Conservation (phyloP, 768 basidiomycete species). For the Lepiota brunneoincarnata region DNA sequence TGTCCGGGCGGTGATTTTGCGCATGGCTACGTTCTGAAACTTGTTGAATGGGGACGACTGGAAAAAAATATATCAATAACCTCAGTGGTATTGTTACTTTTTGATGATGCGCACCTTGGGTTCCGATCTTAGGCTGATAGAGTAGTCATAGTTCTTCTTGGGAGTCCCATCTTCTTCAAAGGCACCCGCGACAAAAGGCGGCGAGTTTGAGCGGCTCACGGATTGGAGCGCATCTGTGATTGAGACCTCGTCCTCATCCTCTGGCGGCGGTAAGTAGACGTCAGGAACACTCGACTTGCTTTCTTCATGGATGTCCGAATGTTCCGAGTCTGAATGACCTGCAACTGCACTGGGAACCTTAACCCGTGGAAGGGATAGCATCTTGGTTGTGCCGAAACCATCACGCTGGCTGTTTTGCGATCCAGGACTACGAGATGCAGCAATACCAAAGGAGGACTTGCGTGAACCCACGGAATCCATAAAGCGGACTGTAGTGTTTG, state of each 20-base stretch:
- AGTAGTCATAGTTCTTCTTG: constrained; percentile 56
- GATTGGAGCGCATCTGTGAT: constrained; percentile 57
- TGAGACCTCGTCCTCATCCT: constrained; percentile 45
- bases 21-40: constrained; percentile 60
- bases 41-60: constrained; percentile 63
- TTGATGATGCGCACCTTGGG: constrained; percentile 39
- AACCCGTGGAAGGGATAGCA: constrained; percentile 50
- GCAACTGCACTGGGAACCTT: constrained; percentile 27
- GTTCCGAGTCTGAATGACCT: constrained; percentile 34
- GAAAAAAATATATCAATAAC: background rate
- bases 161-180: constrained; percentile 34
- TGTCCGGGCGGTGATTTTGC: constrained; percentile 46
- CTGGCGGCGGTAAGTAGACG: constrained; percentile 48
- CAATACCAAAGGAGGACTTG: constrained; percentile 36
- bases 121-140: constrained; percentile 58
- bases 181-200: constrained; percentile 33
- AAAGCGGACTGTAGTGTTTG: constrained; percentile 48
- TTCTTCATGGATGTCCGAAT: constrained; percentile 30
- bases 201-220: constrained; percentile 53
- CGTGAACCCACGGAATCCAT: constrained; percentile 47
- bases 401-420: constrained; percentile 32
- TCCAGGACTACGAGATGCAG: constrained; percentile 28
- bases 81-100: background rate
- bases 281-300: constrained; percentile 54
- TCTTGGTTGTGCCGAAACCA: constrained; percentile 61